Base-by-base conservation (phyloP, 371 early-diverging fungal genomes). In the Mucor sp. region DNA sequence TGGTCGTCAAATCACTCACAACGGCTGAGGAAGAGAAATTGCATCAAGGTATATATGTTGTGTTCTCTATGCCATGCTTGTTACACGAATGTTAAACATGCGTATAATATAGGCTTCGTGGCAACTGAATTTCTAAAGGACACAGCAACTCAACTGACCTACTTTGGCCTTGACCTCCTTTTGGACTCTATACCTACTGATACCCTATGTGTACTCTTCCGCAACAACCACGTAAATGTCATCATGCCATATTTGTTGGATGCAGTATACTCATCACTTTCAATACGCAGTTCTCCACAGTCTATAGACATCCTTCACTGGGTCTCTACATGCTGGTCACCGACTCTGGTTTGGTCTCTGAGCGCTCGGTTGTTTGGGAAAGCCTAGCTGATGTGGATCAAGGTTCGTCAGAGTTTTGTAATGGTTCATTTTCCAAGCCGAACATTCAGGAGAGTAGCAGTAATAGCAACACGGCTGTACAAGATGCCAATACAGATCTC, bases 121-220 rank as follows among this genome's bases (percentile, higher is more conserved):
- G 85, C 84, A 0, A 74, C 81, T 15, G 80, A 82, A 56, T 97
- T 95, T 74, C 80, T 97, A 32, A 78, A 86, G 25, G 60, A 77
- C 9, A 94, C 90, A 3, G 92, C 93, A 6, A 90, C 95, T 15
- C 97, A 96, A 72, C 78, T 97, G 48, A 96, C 97, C 0, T 87
- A 87, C 21, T 87, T 89, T 67, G 96, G 97, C 1, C 80, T 96
- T 33, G 76, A 79, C 17, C 65, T 82, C 25, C 81, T 96, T 44
- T 71, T 80, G 19, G 87, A 87, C 19, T 72, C 85, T 32, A 79
- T 95, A 37, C 90, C 90, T 1, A 78, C 81, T 4, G 76, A 83
- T 27, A 78, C 85, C 3, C 77, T 94, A 17, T 85, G 89, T 60
- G 94, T 95, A 25, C 75, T 96, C 32, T 97, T 97, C 85, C 82